phyloP scores from a whole-genome alignment of 2,329 filamentous ascomycete genomes.

The Neurospora crassa region DNA sequence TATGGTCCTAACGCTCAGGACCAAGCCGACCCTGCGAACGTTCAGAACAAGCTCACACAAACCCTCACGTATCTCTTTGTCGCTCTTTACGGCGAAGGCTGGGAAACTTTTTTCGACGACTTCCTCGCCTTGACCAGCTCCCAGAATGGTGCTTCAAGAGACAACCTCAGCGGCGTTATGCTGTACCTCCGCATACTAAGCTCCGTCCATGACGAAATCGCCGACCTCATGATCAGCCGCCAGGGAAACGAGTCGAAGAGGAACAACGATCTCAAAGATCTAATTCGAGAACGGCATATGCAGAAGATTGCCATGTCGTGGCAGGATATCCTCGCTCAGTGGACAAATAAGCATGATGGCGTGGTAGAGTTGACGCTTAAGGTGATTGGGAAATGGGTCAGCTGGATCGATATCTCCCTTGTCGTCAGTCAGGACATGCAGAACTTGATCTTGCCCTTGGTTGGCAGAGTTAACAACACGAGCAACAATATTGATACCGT shows the following conservation, averaged over 20 bases:
- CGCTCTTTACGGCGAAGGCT: constrained; percentile 73
- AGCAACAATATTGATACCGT: constrained; percentile 61
- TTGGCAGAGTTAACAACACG: constrained; percentile 59
- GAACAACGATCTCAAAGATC: constrained; percentile 84
- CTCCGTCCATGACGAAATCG: constrained; percentile 94
- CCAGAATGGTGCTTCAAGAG: constrained; percentile 46
- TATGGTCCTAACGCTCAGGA: constrained; percentile 55
- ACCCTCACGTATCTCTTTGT: constrained; percentile 92
- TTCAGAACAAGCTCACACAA: constrained; percentile 97
- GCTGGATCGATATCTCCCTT: constrained; percentile 95
- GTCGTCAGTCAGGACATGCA: constrained; percentile 88
- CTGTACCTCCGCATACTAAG: constrained; percentile 83
- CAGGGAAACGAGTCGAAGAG: constrained; percentile 71
- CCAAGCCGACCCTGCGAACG: constrained; percentile 57
- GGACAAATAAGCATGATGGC: constrained; percentile 57
- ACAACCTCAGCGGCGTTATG: constrained; percentile 67
- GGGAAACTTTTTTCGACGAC: constrained; percentile 87
- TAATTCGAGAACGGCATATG: constrained; percentile 78
- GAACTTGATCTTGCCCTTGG: constrained; percentile 72
- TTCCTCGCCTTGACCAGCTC: constrained; percentile 66
- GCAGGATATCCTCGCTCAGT: constrained; percentile 80
- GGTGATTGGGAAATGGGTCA: constrained; percentile 94
- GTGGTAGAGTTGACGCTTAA: constrained; percentile 83
- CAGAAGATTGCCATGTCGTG: constrained; percentile 80
- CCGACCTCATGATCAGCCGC: constrained; percentile 77